Conservation (phyloP, 2,329 filamentous ascomycete species). For the Akanthomyces uredinophilus region DNA sequence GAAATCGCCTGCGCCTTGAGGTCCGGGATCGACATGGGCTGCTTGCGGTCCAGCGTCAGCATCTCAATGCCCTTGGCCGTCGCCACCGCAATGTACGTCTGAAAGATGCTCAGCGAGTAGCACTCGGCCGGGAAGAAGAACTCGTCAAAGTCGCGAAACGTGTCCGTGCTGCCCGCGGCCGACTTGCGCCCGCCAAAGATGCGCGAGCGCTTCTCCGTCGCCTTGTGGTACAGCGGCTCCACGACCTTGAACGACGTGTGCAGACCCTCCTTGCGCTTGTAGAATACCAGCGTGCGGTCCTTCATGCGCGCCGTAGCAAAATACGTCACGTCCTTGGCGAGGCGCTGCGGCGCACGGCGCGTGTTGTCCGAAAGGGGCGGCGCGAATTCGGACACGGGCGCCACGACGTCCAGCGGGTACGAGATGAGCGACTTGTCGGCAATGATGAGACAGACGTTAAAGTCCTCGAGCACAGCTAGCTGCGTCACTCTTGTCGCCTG, state of each 20-base stretch:
- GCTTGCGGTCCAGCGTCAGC: slow-evolving; percentile 94
- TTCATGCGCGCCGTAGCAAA: slow-evolving; percentile 97
- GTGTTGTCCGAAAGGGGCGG: slow-evolving; percentile 64
- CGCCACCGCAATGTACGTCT: slow-evolving; percentile 85
- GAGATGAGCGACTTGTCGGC: slow-evolving; percentile 88
- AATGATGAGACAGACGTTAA: slow-evolving; percentile 86
- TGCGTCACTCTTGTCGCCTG: slow-evolving; percentile 76
- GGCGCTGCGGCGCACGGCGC: slow-evolving; percentile 82
- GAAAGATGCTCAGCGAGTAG: slow-evolving; percentile 92
- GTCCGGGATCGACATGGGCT: slow-evolving; percentile 89
- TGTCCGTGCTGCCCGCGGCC: slow-evolving; percentile 73
- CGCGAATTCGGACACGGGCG: slow-evolving; percentile 56
- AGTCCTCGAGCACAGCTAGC: slow-evolving; percentile 91
- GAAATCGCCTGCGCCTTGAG: slow-evolving; percentile 71
- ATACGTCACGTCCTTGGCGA: slow-evolving; percentile 91
- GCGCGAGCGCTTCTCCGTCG: slow-evolving; percentile 74
- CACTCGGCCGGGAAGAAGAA: slow-evolving; percentile 97
- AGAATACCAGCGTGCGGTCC: slow-evolving; percentile 88
- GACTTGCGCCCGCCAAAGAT: slow-evolving; percentile 54
- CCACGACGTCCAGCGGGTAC: slow-evolving; percentile 85
- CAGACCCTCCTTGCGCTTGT: slow-evolving; percentile 90
- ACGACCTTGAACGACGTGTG: slow-evolving; percentile 95
- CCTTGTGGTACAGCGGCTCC: slow-evolving; percentile 91
- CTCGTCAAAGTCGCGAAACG: slow-evolving; percentile 97
- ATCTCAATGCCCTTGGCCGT: slow-evolving; percentile 93